Evolutionary conservation across 2,329 filamentous ascomycete species (phyloP).

Genomic region (Thermothelomyces thermophilus): DNA sequence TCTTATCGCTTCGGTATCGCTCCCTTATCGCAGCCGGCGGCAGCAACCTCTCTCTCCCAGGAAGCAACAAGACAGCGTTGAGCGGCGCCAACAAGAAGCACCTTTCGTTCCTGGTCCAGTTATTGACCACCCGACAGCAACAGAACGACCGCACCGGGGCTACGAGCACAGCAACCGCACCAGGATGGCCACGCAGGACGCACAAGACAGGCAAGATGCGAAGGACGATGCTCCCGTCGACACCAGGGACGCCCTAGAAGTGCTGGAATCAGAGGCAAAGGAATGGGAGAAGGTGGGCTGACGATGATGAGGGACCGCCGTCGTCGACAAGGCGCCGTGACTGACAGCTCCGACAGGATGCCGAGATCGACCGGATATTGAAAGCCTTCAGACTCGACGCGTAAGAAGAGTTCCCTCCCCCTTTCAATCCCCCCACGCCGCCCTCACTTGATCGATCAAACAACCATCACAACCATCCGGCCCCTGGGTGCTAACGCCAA

Average conservation of each 20-base stretch:
- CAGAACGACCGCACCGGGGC: too few relatives aligned
- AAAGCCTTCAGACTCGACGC: slow-evolving; percentile 73
- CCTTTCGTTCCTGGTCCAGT: too few relatives aligned
- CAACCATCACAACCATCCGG: too few relatives aligned
- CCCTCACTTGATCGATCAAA: not conserved
- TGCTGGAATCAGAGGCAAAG: slow-evolving; percentile 76
- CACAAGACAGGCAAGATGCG: slow-evolving; percentile 24
- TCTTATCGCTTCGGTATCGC: slow-evolving; percentile 13
- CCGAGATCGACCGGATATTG: slow-evolving; percentile 90
- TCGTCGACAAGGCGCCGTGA: not conserved
- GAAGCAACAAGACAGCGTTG: too few relatives aligned
- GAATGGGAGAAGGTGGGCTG: slow-evolving; percentile 75
- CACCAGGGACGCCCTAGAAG: slow-evolving; percentile 61
- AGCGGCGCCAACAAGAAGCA: too few relatives aligned
- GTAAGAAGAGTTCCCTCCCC: too few relatives aligned
- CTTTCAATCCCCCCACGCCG: not conserved
- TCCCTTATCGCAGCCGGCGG: slow-evolving; percentile 1
- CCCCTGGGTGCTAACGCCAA: slow-evolving; percentile 1
- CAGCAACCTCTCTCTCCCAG: not conserved
- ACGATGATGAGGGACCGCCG: not conserved
- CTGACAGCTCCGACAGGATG: slow-evolving; percentile 56
- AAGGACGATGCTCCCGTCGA: slow-evolving; percentile 47
- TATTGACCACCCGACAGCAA: too few relatives aligned
- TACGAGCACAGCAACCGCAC: not conserved
- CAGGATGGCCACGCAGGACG: slow-evolving; percentile 28